Conservation (phyloP, 768 basidiomycete genomes). For the Serendipita vermifera region DNA sequence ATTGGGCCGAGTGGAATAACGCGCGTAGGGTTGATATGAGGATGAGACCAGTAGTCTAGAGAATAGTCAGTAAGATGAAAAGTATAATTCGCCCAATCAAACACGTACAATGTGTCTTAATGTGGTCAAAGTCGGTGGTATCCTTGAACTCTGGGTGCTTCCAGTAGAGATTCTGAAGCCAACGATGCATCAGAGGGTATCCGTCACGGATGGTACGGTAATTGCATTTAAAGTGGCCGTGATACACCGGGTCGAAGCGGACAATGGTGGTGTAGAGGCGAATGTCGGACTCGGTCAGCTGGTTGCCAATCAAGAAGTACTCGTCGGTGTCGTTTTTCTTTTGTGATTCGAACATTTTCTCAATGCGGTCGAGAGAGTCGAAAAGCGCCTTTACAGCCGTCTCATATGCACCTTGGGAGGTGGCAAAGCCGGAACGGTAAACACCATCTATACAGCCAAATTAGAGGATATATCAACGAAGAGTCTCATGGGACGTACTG, state of each 20-base stretch:
- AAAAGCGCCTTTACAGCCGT: constrained; percentile 62
- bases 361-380: constrained; percentile 64
- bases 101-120: constrained; percentile 55
- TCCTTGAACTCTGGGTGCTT: constrained; percentile 74
- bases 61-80: neutral
- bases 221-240: constrained; percentile 92
- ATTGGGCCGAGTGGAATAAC: constrained; percentile 66
- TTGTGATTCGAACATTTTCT: constrained; percentile 44
- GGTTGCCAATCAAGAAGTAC: constrained; percentile 72
- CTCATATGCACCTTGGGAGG: constrained; percentile 67
- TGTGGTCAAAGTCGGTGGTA: constrained; percentile 81
- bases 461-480: no score
- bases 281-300: constrained; percentile 71
- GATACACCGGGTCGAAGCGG: constrained; percentile 84
- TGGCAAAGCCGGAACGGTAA: constrained; percentile 83
- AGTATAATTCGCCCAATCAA: neutral
- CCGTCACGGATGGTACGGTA: constrained; percentile 70
- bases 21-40: constrained; percentile 63
- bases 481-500: constrained; percentile 35
- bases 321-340: constrained; percentile 31
- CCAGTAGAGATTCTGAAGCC: constrained; percentile 88
- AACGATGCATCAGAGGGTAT: constrained; percentile 75
- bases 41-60: constrained; percentile 1
- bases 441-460: constrained; percentile 47
- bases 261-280: constrained; percentile 91